These are phyloP conservation scores for Epichloe brachyelytri DNA, from an alignment of 2,329 filamentous ascomycete species.

Conservation along the genomic window DNA sequence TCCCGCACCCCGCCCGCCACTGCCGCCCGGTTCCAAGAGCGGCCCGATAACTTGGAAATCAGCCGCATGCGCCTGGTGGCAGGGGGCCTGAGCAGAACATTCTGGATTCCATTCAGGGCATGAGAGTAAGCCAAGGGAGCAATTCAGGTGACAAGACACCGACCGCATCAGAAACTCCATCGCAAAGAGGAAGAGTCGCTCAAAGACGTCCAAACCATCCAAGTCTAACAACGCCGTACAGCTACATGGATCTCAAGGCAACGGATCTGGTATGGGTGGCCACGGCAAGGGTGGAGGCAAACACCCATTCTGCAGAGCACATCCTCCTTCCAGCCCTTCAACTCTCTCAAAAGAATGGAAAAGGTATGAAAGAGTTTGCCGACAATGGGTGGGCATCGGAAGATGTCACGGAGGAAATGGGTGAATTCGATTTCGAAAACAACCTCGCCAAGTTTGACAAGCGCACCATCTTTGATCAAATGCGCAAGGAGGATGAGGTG, in stretches of 20 bases:
- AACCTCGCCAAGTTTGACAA: slow-evolving; percentile 94
- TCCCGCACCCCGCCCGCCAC: slow-evolving; percentile 15
- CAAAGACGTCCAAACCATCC: slow-evolving; percentile 20
- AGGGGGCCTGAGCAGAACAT: slow-evolving; percentile 14
- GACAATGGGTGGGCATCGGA: slow-evolving; percentile 91
- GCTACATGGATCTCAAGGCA: slow-evolving; percentile 14
- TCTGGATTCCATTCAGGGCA: slow-evolving; percentile 15
- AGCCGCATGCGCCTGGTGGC: neutral
- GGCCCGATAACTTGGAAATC: slow-evolving; percentile 5
- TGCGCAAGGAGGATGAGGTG: slow-evolving; percentile 74
- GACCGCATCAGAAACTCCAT: slow-evolving; percentile 12
- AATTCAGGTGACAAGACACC: slow-evolving; percentile 10
- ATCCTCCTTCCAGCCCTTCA: slow-evolving; percentile 49
- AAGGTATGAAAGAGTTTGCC: slow-evolving; percentile 28
- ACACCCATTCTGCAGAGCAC: slow-evolving; percentile 48
- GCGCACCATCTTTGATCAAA: slow-evolving; percentile 78
- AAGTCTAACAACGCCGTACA: slow-evolving; percentile 15
- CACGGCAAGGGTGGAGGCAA: slow-evolving; percentile 43
- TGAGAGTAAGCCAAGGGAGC: slow-evolving; percentile 10
- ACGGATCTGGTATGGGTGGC: slow-evolving; percentile 15
- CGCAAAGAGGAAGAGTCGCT: slow-evolving; percentile 19
- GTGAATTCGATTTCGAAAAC: slow-evolving; percentile 86
- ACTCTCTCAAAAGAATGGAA: slow-evolving; percentile 43
- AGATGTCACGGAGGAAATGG: slow-evolving; percentile 87
- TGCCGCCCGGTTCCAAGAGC: slow-evolving; percentile 1